Conservation (phyloP, 768 basidiomycete genomes). For the Glaciozyma martinii region DNA sequence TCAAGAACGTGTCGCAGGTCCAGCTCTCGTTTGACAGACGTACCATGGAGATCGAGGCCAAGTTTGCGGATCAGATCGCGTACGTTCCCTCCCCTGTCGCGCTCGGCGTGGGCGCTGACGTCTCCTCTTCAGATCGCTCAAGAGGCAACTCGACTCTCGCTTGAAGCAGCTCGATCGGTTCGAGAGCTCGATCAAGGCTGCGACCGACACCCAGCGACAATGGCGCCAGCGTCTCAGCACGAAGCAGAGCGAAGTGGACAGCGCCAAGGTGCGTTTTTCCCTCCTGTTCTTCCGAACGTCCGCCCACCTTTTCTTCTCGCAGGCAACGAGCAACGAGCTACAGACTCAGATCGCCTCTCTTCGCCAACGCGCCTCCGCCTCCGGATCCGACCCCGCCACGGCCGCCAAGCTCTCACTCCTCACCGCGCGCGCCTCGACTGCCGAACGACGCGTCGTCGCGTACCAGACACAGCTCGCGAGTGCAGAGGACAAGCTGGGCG, state of each 20-base stretch:
- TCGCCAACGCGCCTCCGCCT: constrained; percentile 7
- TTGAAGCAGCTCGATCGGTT: constrained; percentile 93
- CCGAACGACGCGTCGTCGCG: constrained; percentile 78
- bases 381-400: constrained; percentile 42
- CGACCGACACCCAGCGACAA: constrained; percentile 65
- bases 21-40: constrained; percentile 79
- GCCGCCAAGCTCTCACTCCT: constrained; percentile 63
- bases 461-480: constrained; percentile 72
- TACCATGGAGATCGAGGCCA: constrained; percentile 64
- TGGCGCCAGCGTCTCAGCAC: constrained; percentile 75
- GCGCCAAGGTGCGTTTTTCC: constrained; percentile 54
- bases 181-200: constrained; percentile 70
- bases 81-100: constrained; percentile 32
- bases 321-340: constrained; percentile 69
- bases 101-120: neutral
- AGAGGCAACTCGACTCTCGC: constrained; percentile 74
- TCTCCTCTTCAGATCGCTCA: constrained; percentile 48
- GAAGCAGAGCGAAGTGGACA: constrained; percentile 85
- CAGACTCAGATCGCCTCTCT: constrained; percentile 47
- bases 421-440: constrained; percentile 63
- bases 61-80: constrained; percentile 60
- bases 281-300: neutral
- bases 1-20: constrained; percentile 75
- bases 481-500: constrained; percentile 73
- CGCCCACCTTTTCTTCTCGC: constrained; percentile 4